Evolutionary conservation across 441 rosid species (phyloP), one percentile per base, ranked within the genome.

Genomic region (Breynia disticha): DNA sequence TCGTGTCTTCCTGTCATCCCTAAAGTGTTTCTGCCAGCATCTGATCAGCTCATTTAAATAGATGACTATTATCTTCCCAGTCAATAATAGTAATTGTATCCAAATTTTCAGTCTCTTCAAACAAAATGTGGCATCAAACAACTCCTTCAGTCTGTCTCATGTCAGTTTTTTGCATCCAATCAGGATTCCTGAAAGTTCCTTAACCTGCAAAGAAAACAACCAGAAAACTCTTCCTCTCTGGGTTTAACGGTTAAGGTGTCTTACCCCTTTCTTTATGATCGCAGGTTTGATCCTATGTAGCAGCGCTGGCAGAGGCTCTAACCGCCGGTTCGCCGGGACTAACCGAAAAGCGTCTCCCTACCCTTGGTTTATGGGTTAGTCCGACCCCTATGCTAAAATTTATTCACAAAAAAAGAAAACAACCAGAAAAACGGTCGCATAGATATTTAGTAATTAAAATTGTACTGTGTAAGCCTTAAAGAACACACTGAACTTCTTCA

Each of bases 141-240:
- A 32, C 53, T 47, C 19, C n/a, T 60, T 37, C 17, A 45, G 13
- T 41, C 42, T 45, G 20, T 18, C 21, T 48, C 44, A 46, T 5
- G 35, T 28, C 12, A 53, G 49, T 47, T 46, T 38, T 60, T 52
- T 55, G 38, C 24, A 56, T 45, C 53, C 56, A 41, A 20, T 60
- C 85, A 76, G 18, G 74, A 65, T 42, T 72, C 76, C 62, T 79
- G 68, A 68, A 76, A 76, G 52, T 73, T 70, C 22, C 52, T 49
- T 61, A 79, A 66, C 58, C 82, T 79, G 82, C 68, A 63, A 62
- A 28, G 4, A 49, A 21, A 56, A n/a, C 22, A 19, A 46, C 48
- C 43, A 41, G 16, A 17, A 8, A 14, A 17, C n/a, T n/a, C n/a
- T n/a, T n/a, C n/a, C n/a, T n/a, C n/a, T n/a, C n/a, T n/a, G n/a